phyloP scores from a whole-genome alignment of 2,329 filamentous ascomycete species.

The Sporothrix schenckii region DNA sequence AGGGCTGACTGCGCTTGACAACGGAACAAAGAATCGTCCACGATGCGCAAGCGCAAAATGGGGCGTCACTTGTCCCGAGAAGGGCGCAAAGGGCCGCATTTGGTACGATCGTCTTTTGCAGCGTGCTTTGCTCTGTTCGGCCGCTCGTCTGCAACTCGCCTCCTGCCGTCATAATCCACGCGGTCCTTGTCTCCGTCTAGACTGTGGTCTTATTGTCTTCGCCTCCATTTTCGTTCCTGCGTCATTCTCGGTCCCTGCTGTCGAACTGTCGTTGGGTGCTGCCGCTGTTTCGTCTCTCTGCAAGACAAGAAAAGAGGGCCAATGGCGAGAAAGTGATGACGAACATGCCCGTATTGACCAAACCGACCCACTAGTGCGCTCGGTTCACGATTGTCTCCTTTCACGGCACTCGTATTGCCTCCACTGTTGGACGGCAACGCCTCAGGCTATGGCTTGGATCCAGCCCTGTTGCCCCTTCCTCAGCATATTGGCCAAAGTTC shows the following conservation, averaged over 20 bases:
- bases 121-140: neutral
- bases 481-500: neutral
- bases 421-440: conserved; percentile 25
- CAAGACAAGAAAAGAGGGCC: neutral
- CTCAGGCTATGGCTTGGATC: neutral
- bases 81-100: conserved; percentile 8
- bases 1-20: neutral
- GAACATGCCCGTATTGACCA: conserved; percentile 15
- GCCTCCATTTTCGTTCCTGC: conserved; percentile 8
- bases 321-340: conserved; percentile 4
- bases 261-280: neutral
- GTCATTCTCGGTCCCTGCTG: neutral
- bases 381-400: neutral
- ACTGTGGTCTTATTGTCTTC: neutral
- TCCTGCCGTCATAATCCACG: neutral
- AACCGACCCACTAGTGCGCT: neutral
- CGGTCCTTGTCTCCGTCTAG: neutral
- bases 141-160: conserved; percentile 10
- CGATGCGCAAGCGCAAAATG: neutral
- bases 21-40: neutral
- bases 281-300: conserved; percentile 10
- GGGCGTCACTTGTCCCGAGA: neutral
- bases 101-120: neutral
- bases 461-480: neutral
- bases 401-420: conserved; percentile 24